Conservation (phyloP, 2,329 filamentous ascomycete genomes). For the Lasiodiplodia citricola region DNA sequence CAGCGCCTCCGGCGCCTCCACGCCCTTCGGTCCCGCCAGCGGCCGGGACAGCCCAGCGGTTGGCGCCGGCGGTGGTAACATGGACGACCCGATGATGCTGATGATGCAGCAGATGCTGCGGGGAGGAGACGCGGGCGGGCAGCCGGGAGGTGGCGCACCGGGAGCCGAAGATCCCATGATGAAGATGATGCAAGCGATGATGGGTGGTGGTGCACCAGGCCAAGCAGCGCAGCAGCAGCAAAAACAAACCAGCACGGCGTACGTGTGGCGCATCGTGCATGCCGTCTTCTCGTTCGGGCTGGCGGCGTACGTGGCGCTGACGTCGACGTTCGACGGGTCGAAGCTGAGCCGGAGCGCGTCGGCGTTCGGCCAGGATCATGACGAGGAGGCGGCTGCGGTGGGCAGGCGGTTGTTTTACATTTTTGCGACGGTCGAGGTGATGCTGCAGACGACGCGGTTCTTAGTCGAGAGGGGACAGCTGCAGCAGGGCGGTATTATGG, state of each 20-base stretch:
- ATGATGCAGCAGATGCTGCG: constrained; percentile 73
- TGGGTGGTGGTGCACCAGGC: constrained; percentile 38
- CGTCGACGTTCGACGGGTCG: constrained; percentile 72
- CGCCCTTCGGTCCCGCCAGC: constrained; percentile 29
- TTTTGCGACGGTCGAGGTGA: constrained; percentile 78
- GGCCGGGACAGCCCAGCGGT: constrained; percentile 27
- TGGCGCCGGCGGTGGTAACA: constrained; percentile 27
- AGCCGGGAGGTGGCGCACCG: not conserved
- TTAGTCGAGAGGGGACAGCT: constrained; percentile 68
- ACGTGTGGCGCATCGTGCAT: constrained; percentile 75
- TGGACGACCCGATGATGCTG: constrained; percentile 71
- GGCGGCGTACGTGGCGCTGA: constrained; percentile 71
- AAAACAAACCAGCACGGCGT: constrained; percentile 51
- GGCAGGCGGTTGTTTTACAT: constrained; percentile 72
- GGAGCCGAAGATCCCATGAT: constrained; percentile 24
- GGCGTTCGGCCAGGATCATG: not conserved
- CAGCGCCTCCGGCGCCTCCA: constrained; percentile 32
- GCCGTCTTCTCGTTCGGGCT: constrained; percentile 72
- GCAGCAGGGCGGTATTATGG: constrained; percentile 66
- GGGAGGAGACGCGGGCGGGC: constrained; percentile 31
- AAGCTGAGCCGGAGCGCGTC: constrained; percentile 59
- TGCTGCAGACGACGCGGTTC: constrained; percentile 73
- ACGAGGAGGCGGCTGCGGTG: constrained; percentile 37
- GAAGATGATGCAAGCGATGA: constrained; percentile 37
- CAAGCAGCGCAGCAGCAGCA: constrained; percentile 40